These are phyloP conservation scores for Andrographis paniculata DNA, from an alignment of 305 asterid genomes.

Conservation along the genomic window DNA sequence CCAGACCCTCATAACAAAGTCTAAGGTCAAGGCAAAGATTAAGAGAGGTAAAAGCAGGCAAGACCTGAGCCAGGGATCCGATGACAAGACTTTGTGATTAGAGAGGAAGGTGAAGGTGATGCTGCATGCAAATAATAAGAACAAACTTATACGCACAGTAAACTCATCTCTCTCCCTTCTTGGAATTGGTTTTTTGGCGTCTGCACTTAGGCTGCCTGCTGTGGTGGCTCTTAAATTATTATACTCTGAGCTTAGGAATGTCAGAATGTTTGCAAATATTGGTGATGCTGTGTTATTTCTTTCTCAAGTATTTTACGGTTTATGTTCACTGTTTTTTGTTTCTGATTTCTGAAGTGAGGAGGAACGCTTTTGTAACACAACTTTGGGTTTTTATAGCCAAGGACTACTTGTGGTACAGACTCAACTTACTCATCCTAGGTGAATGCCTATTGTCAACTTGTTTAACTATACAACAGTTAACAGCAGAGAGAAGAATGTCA, in stretches of 20 bases:
- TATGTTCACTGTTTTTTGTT: too few species aligned
- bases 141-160: conserved; percentile 20
- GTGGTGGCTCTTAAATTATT: not conserved
- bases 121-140: conserved; percentile 14
- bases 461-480: too few species aligned
- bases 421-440: too few species aligned
- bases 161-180: not conserved
- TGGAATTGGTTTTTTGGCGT: not conserved
- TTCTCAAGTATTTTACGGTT: too few species aligned
- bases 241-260: not conserved
- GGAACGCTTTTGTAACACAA: too few species aligned
- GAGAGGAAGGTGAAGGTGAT: conserved; percentile 8
- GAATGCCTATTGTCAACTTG: too few species aligned
- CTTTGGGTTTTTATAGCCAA: too few species aligned
- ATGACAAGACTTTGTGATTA: conserved; percentile 35
- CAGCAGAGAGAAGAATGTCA: too few species aligned
- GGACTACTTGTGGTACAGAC: too few species aligned
- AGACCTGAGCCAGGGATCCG: conserved; percentile 45
- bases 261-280: not conserved
- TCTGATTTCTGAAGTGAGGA: too few species aligned
- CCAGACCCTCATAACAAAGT: conserved; percentile 76
- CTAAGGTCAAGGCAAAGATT: conserved; percentile 82
- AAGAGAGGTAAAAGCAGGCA: conserved; percentile 70
- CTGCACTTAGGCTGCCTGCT: not conserved
- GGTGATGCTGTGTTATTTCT: too few species aligned